Evolutionary conservation across 768 basidiomycete species (phyloP).

Genomic region (Favolaschia claudopus): DNA sequence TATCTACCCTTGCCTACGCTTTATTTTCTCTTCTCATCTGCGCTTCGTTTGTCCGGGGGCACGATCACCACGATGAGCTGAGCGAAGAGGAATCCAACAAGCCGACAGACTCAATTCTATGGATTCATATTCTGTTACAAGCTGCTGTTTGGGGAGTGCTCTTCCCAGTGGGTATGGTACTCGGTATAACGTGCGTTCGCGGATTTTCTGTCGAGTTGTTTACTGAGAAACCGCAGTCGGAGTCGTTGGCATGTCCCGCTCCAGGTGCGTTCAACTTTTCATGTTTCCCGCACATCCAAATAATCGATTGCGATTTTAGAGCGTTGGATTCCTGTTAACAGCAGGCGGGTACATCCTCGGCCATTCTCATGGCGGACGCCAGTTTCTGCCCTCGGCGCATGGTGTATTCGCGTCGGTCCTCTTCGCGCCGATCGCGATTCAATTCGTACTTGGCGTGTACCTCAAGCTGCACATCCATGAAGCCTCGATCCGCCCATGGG

Average conservation of each 20-base stretch:
- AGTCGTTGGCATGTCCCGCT: slow-evolving; percentile 93
- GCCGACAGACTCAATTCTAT: slow-evolving; percentile 80
- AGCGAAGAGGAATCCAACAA: slow-evolving; percentile 68
- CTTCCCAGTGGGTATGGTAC: slow-evolving; percentile 86
- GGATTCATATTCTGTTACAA: slow-evolving; percentile 86
- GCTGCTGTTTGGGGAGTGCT: slow-evolving; percentile 83
- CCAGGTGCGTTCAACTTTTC: slow-evolving; percentile 57
- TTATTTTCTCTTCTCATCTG: slow-evolving; percentile 27
- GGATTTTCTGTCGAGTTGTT: background rate
- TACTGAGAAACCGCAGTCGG: slow-evolving; percentile 36
- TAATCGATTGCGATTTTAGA: slow-evolving; percentile 44
- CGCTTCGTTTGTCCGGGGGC: slow-evolving; percentile 48
- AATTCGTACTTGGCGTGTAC: slow-evolving; percentile 82
- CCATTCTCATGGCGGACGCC: slow-evolving; percentile 84
- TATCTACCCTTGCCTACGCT: slow-evolving; percentile 11
- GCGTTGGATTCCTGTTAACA: slow-evolving; percentile 72
- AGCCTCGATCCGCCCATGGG: slow-evolving; percentile 71
- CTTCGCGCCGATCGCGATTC: slow-evolving; percentile 67
- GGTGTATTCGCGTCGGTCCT: slow-evolving; percentile 72
- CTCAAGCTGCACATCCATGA: slow-evolving; percentile 93
- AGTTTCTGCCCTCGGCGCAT: slow-evolving; percentile 79
- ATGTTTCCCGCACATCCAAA: background rate
- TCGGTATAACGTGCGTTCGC: slow-evolving; percentile 59
- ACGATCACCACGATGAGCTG: slow-evolving; percentile 68
- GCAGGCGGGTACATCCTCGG: slow-evolving; percentile 81